Conservation (phyloP, 148 eudicot genomes). For the Heliosperma pusillum region DNA sequence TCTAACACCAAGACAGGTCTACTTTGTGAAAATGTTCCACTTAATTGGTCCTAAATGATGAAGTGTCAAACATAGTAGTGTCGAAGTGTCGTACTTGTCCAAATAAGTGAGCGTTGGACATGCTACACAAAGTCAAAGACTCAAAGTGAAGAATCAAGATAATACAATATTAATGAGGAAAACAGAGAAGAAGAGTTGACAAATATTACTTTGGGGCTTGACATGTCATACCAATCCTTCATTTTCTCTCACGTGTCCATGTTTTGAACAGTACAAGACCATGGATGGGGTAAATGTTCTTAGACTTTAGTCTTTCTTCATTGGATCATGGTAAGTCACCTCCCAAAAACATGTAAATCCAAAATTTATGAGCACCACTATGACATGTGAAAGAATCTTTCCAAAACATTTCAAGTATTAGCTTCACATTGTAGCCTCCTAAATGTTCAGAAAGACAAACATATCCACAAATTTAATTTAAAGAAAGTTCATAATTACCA, state of each 20-base stretch:
- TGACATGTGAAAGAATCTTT: slow-evolving; percentile 1
- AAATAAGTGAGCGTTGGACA: too few species aligned
- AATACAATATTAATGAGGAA: neutral
- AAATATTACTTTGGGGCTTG: neutral
- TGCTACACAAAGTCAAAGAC: too few species aligned
- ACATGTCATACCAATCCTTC: neutral
- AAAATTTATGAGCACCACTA: neutral
- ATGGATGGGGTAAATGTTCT: too few species aligned
- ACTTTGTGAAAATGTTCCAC: too few species aligned
- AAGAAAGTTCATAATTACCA: slow-evolving; percentile 40
- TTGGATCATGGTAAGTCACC: neutral
- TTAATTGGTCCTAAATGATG: too few species aligned
- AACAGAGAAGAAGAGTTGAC: neutral
- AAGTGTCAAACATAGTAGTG: too few species aligned
- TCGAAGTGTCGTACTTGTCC: too few species aligned
- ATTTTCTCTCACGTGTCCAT: too few species aligned
- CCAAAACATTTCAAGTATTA: neutral
- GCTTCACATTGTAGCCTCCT: neutral
- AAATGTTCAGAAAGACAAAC: neutral
- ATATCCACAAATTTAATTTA: neutral
- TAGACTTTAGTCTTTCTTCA: too few species aligned
- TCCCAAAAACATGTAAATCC: neutral
- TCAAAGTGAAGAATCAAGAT: too few species aligned
- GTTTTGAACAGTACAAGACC: too few species aligned
- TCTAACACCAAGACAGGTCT: too few species aligned